Percentiles rank a stretch among this genome's conserved stretches.
phyloP scores from a whole-genome alignment of 1,139 yeast genomes.

The Candida labiduridarum region DNA sequence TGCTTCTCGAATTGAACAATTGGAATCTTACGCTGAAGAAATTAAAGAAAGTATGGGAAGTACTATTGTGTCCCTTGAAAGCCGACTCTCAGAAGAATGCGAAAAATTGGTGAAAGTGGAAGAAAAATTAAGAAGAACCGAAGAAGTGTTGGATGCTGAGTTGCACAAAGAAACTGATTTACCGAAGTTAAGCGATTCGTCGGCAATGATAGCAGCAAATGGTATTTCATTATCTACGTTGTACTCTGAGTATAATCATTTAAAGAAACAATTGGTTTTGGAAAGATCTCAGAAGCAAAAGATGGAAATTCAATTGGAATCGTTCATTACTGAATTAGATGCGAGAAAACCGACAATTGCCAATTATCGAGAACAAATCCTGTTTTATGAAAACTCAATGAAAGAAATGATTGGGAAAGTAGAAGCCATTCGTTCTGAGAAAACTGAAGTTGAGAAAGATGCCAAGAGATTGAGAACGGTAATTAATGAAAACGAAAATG shows the following conservation, averaged over 20 bases:
- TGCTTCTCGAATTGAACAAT: conserved; percentile 45
- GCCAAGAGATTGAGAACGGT: conserved; percentile 32
- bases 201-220: conserved; percentile 49
- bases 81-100: conserved; percentile 26
- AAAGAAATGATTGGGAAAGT: conserved; percentile 43
- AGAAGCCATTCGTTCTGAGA: conserved; percentile 41
- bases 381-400: conserved; percentile 44
- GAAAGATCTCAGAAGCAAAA: conserved; percentile 74
- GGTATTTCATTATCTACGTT: conserved; percentile 70
- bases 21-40: conserved; percentile 49
- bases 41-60: conserved; percentile 41
- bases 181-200: conserved; percentile 39
- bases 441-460: conserved; percentile 44
- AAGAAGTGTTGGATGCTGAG: conserved; percentile 45
- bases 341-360: conserved; percentile 77
- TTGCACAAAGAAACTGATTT: conserved; percentile 43
- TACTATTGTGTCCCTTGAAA: conserved; percentile 25
- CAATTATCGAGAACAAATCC: conserved; percentile 59
- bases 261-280: conserved; percentile 67
- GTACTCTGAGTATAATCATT: conserved; percentile 64
- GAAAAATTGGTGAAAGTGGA: conserved; percentile 38
- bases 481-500: conserved; percentile 36
- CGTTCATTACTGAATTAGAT: conserved; percentile 76
- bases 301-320: conserved; percentile 69
- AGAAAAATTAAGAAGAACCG: conserved; percentile 41